These are phyloP conservation scores for Alternaria tenuissima DNA, from an alignment of 2,329 filamentous ascomycete species.

Conservation along the genomic window DNA sequence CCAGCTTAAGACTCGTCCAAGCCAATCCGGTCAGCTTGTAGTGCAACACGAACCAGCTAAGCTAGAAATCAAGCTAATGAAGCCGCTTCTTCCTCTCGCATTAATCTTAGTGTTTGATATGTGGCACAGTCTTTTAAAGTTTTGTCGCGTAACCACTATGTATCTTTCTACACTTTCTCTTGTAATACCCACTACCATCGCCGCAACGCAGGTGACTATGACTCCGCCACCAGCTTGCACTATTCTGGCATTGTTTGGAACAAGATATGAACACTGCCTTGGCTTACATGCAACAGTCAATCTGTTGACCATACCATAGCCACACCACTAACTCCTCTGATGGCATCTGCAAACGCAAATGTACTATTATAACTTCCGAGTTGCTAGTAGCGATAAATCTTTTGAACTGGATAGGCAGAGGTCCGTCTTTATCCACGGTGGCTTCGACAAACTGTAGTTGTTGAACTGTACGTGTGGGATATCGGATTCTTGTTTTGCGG, in stretches of 20 bases:
- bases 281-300: too few relatives aligned
- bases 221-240: not conserved
- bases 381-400: not conserved
- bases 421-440: not conserved
- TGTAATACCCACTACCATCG: not conserved
- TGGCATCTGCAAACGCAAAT: not conserved
- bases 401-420: not conserved
- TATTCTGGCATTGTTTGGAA: not conserved
- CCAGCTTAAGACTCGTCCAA: too few relatives aligned
- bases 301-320: not conserved
- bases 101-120: too few relatives aligned
- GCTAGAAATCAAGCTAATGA: too few relatives aligned
- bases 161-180: not conserved
- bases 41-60: too few relatives aligned
- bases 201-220: not conserved
- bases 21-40: too few relatives aligned
- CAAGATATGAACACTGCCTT: too few relatives aligned
- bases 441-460: not conserved
- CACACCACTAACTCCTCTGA: not conserved
- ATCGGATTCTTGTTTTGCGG: not conserved
- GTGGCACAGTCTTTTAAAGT: not conserved
- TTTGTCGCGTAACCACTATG: not conserved
- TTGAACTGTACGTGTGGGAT: not conserved
- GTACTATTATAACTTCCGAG: not conserved
- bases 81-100: too few relatives aligned